Conservation (phyloP, 1,284 basidiomycete genomes). For the Singerocomus inundabilis region DNA sequence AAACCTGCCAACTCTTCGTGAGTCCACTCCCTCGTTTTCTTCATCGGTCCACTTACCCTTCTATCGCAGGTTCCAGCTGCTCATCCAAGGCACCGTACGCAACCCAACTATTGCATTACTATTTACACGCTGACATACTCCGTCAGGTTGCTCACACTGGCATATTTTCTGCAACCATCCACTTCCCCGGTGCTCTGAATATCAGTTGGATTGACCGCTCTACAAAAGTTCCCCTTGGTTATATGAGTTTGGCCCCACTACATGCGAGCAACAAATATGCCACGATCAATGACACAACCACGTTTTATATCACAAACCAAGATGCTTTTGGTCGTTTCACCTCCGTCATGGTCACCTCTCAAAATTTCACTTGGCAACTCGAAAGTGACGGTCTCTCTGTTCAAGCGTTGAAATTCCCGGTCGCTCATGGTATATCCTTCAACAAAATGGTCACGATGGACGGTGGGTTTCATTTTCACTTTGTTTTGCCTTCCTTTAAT, state of each 20-base stretch:
- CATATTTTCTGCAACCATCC: slow-evolving; percentile 55
- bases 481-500: neutral
- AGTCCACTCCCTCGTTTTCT: slow-evolving; percentile 23
- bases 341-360: slow-evolving; percentile 59
- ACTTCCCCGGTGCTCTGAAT: slow-evolving; percentile 51
- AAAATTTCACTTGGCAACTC: slow-evolving; percentile 73
- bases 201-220: slow-evolving; percentile 56
- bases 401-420: slow-evolving; percentile 68
- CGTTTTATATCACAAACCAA: slow-evolving; percentile 54
- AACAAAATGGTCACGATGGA: slow-evolving; percentile 56
- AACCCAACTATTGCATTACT: neutral
- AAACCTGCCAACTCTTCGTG: slow-evolving; percentile 54
- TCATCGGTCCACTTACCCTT: neutral
- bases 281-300: slow-evolving; percentile 54
- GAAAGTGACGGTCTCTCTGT: slow-evolving; percentile 57
- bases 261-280: slow-evolving; percentile 52
- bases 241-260: slow-evolving; percentile 46
- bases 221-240: slow-evolving; percentile 47
- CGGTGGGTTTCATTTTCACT: slow-evolving; percentile 34
- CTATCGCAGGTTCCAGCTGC: slow-evolving; percentile 45
- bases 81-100: slow-evolving; percentile 46
- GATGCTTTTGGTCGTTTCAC: slow-evolving; percentile 59
- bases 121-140: neutral
- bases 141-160: slow-evolving; percentile 60
- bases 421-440: slow-evolving; percentile 60